Conservation (phyloP, 1,139 yeast species). For the Candida sp. region DNA sequence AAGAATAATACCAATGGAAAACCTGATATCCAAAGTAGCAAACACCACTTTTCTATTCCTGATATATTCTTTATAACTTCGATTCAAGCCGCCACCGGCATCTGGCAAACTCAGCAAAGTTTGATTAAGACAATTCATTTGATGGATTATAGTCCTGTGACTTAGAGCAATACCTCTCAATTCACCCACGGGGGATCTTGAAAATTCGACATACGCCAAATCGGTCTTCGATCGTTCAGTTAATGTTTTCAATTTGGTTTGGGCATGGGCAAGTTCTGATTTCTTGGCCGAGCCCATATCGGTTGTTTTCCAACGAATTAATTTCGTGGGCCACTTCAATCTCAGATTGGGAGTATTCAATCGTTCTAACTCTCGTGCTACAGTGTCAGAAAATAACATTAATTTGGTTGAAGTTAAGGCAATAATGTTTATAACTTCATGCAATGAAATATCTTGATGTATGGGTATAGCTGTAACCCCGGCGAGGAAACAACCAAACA, state of each 20-base stretch:
- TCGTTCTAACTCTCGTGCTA: slow-evolving; percentile 67
- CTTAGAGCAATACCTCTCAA: slow-evolving; percentile 91
- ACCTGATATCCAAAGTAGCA: slow-evolving; percentile 81
- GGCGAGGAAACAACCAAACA: slow-evolving; percentile 90
- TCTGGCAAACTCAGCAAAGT: slow-evolving; percentile 66
- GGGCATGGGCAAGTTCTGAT: slow-evolving; percentile 33
- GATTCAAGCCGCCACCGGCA: slow-evolving; percentile 35
- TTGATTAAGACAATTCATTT: slow-evolving; percentile 72
- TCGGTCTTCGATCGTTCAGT: slow-evolving; percentile 45
- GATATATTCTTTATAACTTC: slow-evolving; percentile 24
- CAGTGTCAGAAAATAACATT: slow-evolving; percentile 78
- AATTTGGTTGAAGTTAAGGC: slow-evolving; percentile 73
- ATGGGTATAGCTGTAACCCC: slow-evolving; percentile 95
- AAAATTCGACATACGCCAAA: slow-evolving; percentile 90
- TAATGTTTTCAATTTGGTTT: slow-evolving; percentile 17
- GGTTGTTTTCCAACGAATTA: slow-evolving; percentile 79
- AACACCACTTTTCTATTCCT: slow-evolving; percentile 40
- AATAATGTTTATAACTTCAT: slow-evolving; percentile 71
- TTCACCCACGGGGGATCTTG: slow-evolving; percentile 89
- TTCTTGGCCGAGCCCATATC: slow-evolving; percentile 73
- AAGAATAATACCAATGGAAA: slow-evolving; percentile 82
- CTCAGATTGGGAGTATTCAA: slow-evolving; percentile 34
- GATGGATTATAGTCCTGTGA: slow-evolving; percentile 84
- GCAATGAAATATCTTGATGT: slow-evolving; percentile 64
- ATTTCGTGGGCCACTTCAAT: slow-evolving; percentile 41